These are phyloP conservation scores for Nadsonia commutata DNA, from an alignment of 1,139 yeast genomes.

Conservation along the genomic window DNA sequence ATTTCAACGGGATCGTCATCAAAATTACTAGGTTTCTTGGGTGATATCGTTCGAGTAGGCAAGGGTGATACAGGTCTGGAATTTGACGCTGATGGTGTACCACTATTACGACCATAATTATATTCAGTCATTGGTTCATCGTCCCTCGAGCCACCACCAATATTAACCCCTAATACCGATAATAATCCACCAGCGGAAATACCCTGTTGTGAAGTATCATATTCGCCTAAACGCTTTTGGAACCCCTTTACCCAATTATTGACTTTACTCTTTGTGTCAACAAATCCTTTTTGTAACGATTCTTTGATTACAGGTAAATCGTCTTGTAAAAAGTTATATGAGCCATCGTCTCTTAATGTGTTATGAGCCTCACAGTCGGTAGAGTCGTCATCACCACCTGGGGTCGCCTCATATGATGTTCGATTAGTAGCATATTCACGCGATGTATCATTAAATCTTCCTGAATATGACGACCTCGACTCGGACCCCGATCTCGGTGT, in stretches of 20 bases:
- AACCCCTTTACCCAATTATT: constrained; percentile 72
- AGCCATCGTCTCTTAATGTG: not conserved
- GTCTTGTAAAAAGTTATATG: constrained; percentile 36
- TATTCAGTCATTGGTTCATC: too few species aligned
- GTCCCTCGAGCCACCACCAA: too few species aligned
- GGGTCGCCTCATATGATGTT: not conserved
- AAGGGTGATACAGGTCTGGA: too few species aligned
- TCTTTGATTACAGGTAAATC: constrained; percentile 55
- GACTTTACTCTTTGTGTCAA: constrained; percentile 68
- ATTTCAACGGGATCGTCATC: constrained; percentile 9
- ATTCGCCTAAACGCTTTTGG: constrained; percentile 38
- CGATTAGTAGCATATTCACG: constrained; percentile 2
- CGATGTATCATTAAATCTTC: constrained; percentile 15
- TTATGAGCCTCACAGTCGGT: constrained; percentile 2
- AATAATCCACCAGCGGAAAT: constrained; percentile 1
- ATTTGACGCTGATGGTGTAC: too few species aligned
- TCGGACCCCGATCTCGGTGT: constrained; percentile 4
- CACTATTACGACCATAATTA: too few species aligned
- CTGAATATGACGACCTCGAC: constrained; percentile 15
- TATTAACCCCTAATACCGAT: not conserved
- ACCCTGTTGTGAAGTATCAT: constrained; percentile 12
- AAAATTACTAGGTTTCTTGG: too few species aligned
- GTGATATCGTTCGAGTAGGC: too few species aligned
- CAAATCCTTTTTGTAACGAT: constrained; percentile 59
- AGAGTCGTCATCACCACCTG: constrained; percentile 2